A percentile compares a stretch with the other conserved stretches of the same genome.
These are phyloP conservation scores for Suhomyces prunicola DNA, from an alignment of 805 yeast species.

Conservation along the genomic window DNA sequence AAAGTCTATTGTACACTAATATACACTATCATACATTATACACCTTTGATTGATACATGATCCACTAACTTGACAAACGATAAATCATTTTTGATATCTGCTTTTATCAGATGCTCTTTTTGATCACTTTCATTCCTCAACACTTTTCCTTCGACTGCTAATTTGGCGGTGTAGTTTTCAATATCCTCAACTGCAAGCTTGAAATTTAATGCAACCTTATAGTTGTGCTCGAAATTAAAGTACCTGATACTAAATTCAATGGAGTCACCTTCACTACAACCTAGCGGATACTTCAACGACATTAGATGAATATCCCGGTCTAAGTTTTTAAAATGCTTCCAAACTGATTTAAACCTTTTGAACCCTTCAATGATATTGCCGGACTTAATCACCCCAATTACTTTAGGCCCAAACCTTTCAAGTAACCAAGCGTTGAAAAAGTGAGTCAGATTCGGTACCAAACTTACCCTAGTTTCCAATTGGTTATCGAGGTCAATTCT, in stretches of 20 bases:
- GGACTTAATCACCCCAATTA: neutral
- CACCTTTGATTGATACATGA: neutral
- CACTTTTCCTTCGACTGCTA: neutral
- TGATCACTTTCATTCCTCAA: neutral
- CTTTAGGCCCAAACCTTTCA: neutral
- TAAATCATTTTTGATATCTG: neutral
- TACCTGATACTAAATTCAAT: conserved; percentile 14
- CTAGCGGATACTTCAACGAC: conserved; percentile 27
- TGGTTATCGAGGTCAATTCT: neutral
- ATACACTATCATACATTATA: conserved; percentile 2
- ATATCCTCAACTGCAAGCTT: conserved; percentile 1
- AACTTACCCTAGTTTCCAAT: neutral
- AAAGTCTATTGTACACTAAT: neutral
- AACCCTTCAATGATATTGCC: conserved; percentile 13
- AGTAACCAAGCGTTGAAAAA: neutral
- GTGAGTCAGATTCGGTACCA: neutral
- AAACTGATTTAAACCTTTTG: conserved; percentile 14
- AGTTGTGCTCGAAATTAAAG: conserved; percentile 12
- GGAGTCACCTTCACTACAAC: conserved; percentile 4
- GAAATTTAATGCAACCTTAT: conserved; percentile 10
- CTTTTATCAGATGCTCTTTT: neutral
- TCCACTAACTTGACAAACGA: neutral
- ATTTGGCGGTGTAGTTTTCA: neutral
- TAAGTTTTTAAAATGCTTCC: conserved; percentile 17
- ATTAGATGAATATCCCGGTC: conserved; percentile 32